These are phyloP conservation scores for Erucastrum elatum DNA, from an alignment of 345 rosid genomes.

Conservation along the genomic window DNA sequence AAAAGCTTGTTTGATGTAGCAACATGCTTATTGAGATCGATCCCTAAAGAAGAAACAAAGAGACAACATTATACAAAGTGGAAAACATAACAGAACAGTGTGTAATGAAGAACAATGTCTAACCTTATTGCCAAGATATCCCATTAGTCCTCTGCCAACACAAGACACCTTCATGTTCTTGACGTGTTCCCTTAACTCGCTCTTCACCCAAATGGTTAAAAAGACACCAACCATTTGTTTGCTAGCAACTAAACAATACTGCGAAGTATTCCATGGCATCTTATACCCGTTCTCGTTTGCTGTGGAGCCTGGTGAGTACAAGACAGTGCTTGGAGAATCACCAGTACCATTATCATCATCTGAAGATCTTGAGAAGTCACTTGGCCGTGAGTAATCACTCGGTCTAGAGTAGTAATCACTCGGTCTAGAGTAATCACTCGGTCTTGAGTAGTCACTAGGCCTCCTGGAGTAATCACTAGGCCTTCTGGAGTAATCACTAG, in stretches of 20 bases:
- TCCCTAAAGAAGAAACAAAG: conserved; percentile 40
- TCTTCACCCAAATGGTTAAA: background rate
- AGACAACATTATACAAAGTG: background rate
- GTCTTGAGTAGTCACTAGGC: background rate
- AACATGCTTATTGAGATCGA: background rate
- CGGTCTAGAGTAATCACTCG: conserved; percentile 29
- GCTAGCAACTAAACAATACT: background rate
- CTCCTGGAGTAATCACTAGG: background rate
- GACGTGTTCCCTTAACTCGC: background rate
- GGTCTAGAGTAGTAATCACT: conserved; percentile 65
- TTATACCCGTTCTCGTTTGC: background rate
- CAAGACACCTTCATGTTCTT: background rate
- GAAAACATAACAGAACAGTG: background rate
- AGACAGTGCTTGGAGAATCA: conserved; percentile 92
- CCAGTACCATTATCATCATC: conserved; percentile 92
- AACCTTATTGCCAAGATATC: background rate
- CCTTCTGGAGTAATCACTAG: background rate
- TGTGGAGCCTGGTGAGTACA: conserved; percentile 67
- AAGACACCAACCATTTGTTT: background rate
- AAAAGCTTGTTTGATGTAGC: background rate
- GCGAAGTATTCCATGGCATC: background rate
- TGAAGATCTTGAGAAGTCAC: conserved; percentile 91
- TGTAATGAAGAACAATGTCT: background rate
- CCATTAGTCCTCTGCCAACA: background rate
- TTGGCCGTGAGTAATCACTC: conserved; percentile 86